Evolutionary conservation across 495 filamentous ascomycete species (phyloP).

Genomic region (Podospora didyma): DNA sequence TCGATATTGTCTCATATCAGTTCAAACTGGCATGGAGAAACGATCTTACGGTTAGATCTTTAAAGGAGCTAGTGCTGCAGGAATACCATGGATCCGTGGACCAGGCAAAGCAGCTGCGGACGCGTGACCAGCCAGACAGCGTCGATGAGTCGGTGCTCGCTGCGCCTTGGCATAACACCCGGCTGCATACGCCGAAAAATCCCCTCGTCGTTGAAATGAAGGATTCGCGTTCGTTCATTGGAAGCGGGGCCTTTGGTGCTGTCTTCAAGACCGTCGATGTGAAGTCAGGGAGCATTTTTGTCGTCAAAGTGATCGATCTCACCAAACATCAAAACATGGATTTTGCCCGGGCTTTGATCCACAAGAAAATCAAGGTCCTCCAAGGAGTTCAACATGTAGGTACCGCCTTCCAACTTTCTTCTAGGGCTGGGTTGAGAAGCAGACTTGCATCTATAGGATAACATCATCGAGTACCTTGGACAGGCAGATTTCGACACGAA

Average conservation of each 20-base stretch:
- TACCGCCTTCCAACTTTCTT: background rate
- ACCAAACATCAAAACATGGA: background rate
- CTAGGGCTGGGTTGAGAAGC: background rate
- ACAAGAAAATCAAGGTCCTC: constrained; percentile 10
- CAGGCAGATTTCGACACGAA: background rate
- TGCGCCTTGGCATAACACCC: background rate
- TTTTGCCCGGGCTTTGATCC: background rate
- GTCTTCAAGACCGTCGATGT: background rate
- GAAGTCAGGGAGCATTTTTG: background rate
- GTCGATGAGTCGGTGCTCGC: background rate
- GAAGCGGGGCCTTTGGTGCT: background rate
- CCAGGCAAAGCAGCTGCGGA: background rate
- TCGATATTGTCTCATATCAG: background rate
- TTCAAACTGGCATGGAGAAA: no score
- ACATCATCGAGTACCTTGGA: constrained; percentile 14
- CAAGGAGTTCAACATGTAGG: constrained; percentile 4
- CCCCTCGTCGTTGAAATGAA: background rate
- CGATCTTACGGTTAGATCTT: no score
- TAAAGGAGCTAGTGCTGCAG: no score
- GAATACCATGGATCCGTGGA: background rate
- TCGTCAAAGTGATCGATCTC: constrained; percentile 14
- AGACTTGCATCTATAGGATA: background rate
- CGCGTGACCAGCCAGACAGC: background rate
- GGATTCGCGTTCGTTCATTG: background rate
- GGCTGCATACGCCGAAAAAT: background rate